Conservation (phyloP, 352 stramenopile species). For the Pythium apleroticum region DNA sequence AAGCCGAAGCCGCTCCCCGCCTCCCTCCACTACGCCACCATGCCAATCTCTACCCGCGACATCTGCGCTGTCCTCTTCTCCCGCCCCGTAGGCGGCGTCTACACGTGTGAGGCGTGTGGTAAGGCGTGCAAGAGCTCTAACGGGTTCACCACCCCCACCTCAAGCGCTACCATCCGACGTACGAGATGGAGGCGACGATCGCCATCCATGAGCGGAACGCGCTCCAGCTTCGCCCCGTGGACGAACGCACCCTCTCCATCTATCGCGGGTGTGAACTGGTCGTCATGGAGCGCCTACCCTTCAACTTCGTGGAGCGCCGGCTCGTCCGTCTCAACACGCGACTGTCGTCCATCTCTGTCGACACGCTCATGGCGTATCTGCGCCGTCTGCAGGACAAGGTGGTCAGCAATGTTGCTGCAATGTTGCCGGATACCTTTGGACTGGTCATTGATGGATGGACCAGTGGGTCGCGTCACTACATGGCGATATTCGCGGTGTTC, state of each 20-base stretch:
- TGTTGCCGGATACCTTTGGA: slow-evolving; percentile 12
- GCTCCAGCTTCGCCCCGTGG: too few species aligned
- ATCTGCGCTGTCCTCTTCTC: slow-evolving; percentile 10
- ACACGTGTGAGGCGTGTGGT: slow-evolving; percentile 6
- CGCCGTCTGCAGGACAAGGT: too few species aligned
- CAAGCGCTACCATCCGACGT: slow-evolving; percentile 7
- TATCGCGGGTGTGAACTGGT: too few species aligned
- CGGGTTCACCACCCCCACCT: slow-evolving; percentile 6
- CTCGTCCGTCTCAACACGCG: too few species aligned
- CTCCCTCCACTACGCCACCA: not conserved
- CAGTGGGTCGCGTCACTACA: slow-evolving; percentile 16
- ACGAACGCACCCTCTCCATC: too few species aligned
- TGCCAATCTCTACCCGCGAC: slow-evolving; percentile 1
- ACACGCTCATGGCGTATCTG: too few species aligned
- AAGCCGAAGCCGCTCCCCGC: too few species aligned
- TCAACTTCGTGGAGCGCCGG: too few species aligned
- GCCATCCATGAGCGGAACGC: not conserved
- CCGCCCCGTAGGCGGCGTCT: slow-evolving; percentile 15
- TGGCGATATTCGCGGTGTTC: slow-evolving; percentile 24
- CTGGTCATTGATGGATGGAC: slow-evolving; percentile 20
- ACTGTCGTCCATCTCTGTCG: too few species aligned
- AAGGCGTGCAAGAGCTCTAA: slow-evolving; percentile 7
- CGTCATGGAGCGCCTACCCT: too few species aligned
- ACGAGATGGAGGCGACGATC: not conserved
- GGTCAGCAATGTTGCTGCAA: too few species aligned